Conservation (phyloP, 306 rosid species). For the Inga leiocalycina region DNA sequence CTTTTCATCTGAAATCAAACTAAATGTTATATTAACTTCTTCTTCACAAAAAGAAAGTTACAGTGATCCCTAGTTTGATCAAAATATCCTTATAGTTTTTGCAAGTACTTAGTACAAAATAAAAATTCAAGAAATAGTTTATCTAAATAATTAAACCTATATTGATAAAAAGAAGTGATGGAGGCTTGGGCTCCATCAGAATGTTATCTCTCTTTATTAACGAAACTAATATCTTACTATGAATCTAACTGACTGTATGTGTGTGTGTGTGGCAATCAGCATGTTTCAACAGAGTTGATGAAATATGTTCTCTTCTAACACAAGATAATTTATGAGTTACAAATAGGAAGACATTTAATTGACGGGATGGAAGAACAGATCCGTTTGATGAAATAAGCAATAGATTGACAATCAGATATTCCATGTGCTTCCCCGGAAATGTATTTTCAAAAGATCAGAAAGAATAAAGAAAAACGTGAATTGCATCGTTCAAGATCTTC, state of each 20-base stretch:
- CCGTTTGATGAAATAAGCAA: slow-evolving; percentile 67
- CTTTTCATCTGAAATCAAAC: neutral
- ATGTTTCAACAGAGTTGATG: neutral
- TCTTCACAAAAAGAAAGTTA: neutral
- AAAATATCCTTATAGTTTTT: neutral
- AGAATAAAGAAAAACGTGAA: neutral
- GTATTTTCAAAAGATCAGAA: neutral
- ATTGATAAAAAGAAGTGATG: neutral
- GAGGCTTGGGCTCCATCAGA: neutral
- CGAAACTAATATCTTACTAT: neutral
- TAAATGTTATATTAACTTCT: neutral
- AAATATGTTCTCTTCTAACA: neutral
- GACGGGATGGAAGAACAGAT: slow-evolving; percentile 20
- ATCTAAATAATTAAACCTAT: neutral
- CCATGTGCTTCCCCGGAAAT: slow-evolving; percentile 32
- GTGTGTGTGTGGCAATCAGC: neutral
- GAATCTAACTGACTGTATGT: neutral
- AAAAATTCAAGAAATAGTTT: neutral
- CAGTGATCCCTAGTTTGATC: neutral
- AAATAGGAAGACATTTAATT: neutral
- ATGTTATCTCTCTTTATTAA: neutral
- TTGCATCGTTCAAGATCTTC: neutral
- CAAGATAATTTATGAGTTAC: neutral
- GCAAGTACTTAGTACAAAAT: neutral
- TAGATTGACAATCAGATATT: slow-evolving; percentile 59